Conservation (phyloP, 1,284 basidiomycete genomes). For the Cryptococcus sp. region DNA sequence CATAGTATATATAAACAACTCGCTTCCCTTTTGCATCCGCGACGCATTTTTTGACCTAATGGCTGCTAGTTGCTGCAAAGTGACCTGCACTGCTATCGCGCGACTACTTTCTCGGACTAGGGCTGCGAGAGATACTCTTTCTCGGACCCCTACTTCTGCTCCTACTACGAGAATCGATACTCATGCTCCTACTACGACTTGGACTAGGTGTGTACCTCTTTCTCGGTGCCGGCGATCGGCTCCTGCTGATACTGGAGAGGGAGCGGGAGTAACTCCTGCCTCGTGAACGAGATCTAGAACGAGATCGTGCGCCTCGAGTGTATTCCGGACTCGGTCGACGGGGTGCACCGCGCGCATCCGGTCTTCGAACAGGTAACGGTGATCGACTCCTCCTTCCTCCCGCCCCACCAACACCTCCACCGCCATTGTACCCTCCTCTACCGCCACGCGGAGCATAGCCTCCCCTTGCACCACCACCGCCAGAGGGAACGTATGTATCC, state of each 20-base stretch:
- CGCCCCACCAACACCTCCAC: constrained; percentile 15
- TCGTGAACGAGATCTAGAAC: constrained; percentile 12
- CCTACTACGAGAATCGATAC: constrained; percentile 20
- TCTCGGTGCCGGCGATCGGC: constrained; percentile 18
- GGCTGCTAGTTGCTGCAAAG: too few species aligned
- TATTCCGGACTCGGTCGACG: constrained; percentile 19
- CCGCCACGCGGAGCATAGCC: constrained; percentile 14
- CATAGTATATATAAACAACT: too few species aligned
- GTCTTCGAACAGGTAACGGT: constrained; percentile 18
- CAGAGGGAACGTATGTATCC: constrained; percentile 16
- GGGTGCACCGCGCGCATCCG: constrained; percentile 17
- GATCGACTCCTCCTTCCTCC: constrained; percentile 19
- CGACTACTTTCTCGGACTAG: constrained; percentile 14
- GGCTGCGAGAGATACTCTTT: not conserved
- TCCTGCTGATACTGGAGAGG: constrained; percentile 17
- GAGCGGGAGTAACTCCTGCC: constrained; percentile 18
- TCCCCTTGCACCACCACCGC: constrained; percentile 16
- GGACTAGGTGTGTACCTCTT: constrained; percentile 15
- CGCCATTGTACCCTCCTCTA: constrained; percentile 13
- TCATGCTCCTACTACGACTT: constrained; percentile 16
- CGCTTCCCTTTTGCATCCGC: too few species aligned
- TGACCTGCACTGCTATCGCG: too few species aligned
- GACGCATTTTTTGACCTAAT: too few species aligned
- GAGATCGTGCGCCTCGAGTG: constrained; percentile 11
- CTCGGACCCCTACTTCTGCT: constrained; percentile 18